Evolutionary conservation across 768 basidiomycete species (phyloP).

Genomic region (Tulasnella calospora): DNA sequence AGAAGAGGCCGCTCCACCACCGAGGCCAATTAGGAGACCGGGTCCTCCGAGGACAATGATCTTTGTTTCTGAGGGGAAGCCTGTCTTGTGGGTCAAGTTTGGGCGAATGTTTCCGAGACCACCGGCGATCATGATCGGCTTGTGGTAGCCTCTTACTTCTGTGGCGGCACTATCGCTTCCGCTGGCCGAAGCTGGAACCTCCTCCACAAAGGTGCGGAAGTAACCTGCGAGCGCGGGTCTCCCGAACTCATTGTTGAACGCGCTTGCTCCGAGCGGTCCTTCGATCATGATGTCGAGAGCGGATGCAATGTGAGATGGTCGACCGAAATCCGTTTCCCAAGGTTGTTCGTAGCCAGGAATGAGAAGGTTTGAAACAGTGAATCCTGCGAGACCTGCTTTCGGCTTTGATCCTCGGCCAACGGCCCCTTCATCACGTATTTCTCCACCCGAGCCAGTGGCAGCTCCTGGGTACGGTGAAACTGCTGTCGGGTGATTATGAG

Average conservation of each 20-base stretch:
- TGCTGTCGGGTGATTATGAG: slow-evolving; percentile 98
- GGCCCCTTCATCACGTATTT: slow-evolving; percentile 96
- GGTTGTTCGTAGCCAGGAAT: slow-evolving; percentile 89
- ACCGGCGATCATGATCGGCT: slow-evolving; percentile 99
- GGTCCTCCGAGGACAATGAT: slow-evolving; percentile 93
- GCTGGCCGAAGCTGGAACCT: slow-evolving; percentile 51
- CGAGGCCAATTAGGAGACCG: slow-evolving; percentile 91
- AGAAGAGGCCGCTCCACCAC: slow-evolving; percentile 94
- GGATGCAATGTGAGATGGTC: slow-evolving; percentile 84
- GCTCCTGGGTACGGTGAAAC: slow-evolving; percentile 99
- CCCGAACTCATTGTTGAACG: slow-evolving; percentile 98
- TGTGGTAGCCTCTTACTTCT: slow-evolving; percentile 93
- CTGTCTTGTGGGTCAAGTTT: slow-evolving; percentile 69
- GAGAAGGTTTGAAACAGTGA: slow-evolving; percentile 87
- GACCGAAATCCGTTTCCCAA: slow-evolving; percentile 94
- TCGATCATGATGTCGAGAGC: slow-evolving; percentile 97
- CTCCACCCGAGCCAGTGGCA: slow-evolving; percentile 95
- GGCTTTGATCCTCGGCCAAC: slow-evolving; percentile 93
- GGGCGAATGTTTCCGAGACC: slow-evolving; percentile 92
- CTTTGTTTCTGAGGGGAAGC: slow-evolving; percentile 75
- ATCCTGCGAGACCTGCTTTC: slow-evolving; percentile 90
- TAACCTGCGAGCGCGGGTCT: slow-evolving; percentile 88
- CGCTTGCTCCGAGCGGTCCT: slow-evolving; percentile 87
- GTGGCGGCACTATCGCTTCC: slow-evolving; percentile 32
- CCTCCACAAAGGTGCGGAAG: slow-evolving; percentile 90